Base-by-base conservation (phyloP, 2,329 filamentous ascomycete species). In the Cucurbitaria berberidis region DNA sequence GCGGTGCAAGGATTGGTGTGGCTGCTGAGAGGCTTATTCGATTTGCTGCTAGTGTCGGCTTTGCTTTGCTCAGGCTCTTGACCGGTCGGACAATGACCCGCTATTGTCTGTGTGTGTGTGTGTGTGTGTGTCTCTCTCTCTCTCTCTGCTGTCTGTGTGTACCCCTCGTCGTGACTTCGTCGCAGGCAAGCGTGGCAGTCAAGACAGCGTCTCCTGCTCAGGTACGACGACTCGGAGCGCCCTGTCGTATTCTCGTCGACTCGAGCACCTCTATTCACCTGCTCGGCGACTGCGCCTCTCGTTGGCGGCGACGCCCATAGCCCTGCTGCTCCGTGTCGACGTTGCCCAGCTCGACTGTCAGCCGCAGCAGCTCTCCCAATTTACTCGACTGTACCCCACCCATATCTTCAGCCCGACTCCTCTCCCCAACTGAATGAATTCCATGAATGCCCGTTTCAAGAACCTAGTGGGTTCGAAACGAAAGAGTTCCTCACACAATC, bases 391-490 rank as follows among this genome's bases (percentile, higher is more conserved):
- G 60, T 60, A 59, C 63, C 67, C 63, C 62, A 60, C 63, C 64
- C 62, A 51, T 47, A 49, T 48, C 53, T 48, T 59, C 62, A 53
- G 51, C 59, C 57, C 55, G 51, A 47, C 53, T 50, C 47, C 56
- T 51, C 60, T 57, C 55, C 46, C 50, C 49, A 53, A 56, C 80
- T 78, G 82, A n/a, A 89, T 90, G 87, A 89, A 85, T 84, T 90
- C 86, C 83, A 84, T 89, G 85, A 90, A 90, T 82, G 85, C 86
- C 76, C 86, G 88, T 78, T 86, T 91, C 77, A 89, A 90, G 82
- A 84, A 85, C 82, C 84, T 91, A 80, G 88, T 89, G 79, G 89
- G 90, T 82, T 88, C 88, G 80, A 90, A 89, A 84, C 87, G 89
- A 78, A 89, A 87, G 82, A 70, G 67, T 52, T 88, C 87, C 56